These are phyloP conservation scores for Dioscorea alata DNA, from an alignment of 106 monocot genomes.

Conservation along the genomic window DNA sequence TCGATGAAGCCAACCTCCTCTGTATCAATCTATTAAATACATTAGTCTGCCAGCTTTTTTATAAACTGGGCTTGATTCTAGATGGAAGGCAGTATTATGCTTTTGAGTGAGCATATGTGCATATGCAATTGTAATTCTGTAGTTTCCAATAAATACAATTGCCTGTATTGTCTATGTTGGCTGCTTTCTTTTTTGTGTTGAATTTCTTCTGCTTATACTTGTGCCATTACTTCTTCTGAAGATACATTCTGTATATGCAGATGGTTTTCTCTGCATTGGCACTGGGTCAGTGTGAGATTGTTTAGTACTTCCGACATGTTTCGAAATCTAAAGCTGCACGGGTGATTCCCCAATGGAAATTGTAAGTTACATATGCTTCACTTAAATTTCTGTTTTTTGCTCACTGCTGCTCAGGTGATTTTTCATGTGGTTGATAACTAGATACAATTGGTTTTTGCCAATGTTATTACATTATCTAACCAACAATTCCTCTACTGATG, in stretches of 20 bases:
- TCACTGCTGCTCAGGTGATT: neutral
- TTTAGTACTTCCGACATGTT: constrained; percentile 94
- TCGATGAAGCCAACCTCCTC: no score
- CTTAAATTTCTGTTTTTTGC: neutral
- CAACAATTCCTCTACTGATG: neutral
- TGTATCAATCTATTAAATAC: no score
- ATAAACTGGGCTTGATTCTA: no score
- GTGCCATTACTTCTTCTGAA: neutral
- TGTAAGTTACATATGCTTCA: constrained; percentile 41
- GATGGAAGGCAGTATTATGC: no score
- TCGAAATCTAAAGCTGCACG: constrained; percentile 59
- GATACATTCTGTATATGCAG: constrained; percentile 31
- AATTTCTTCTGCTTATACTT: neutral
- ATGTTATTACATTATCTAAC: no score
- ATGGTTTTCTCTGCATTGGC: constrained; percentile 99
- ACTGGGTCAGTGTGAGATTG: constrained; percentile 82
- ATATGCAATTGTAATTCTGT: no score
- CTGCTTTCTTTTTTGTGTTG: no score
- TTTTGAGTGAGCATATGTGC: no score
- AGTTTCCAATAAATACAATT: no score
- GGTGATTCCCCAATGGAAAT: constrained; percentile 53
- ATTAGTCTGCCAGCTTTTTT: no score
- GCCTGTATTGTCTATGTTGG: no score
- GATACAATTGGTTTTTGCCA: no score
- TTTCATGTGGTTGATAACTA: neutral